These are phyloP conservation scores for Podila horticola DNA, from an alignment of 192 early-diverging fungal genomes.

Conservation along the genomic window DNA sequence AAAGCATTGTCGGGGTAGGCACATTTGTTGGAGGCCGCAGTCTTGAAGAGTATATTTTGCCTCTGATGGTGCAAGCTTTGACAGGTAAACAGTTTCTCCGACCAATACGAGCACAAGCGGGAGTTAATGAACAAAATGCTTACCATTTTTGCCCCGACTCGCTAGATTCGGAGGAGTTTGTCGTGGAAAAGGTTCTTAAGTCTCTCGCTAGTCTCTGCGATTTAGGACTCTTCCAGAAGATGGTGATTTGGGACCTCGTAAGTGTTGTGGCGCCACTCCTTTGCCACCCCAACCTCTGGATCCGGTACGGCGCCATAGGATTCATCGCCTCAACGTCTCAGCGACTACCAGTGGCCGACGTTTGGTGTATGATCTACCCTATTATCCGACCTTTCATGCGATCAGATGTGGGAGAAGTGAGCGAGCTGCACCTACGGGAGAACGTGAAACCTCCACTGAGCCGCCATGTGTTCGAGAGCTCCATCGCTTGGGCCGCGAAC, in stretches of 20 bases:
- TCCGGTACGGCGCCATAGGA: constrained; percentile 77
- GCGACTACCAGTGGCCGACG: constrained; percentile 72
- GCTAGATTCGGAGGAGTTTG: constrained; percentile 90
- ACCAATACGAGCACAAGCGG: no score
- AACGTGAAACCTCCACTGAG: constrained; percentile 76
- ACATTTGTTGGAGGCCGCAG: constrained; percentile 88
- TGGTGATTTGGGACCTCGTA: constrained; percentile 79
- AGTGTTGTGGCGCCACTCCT: constrained; percentile 76
- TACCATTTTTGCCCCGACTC: background rate
- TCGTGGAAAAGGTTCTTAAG: constrained; percentile 89
- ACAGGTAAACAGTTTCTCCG: constrained; percentile 57
- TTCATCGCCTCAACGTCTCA: constrained; percentile 74
- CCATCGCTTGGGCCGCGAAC: constrained; percentile 66
- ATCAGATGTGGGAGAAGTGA: constrained; percentile 72
- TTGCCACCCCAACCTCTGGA: constrained; percentile 86
- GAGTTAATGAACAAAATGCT: no score
- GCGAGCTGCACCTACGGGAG: constrained; percentile 67
- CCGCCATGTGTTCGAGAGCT: constrained; percentile 23
- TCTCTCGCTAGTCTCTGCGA: constrained; percentile 83
- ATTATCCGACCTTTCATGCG: constrained; percentile 74
- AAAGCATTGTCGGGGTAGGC: constrained; percentile 90
- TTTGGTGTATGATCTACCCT: constrained; percentile 83
- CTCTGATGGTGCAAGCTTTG: constrained; percentile 88
- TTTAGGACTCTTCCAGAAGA: constrained; percentile 79
- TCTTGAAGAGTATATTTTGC: constrained; percentile 93